These are phyloP conservation scores for Hyphopichia burtonii DNA, from an alignment of 1,139 yeast genomes.

Conservation along the genomic window DNA sequence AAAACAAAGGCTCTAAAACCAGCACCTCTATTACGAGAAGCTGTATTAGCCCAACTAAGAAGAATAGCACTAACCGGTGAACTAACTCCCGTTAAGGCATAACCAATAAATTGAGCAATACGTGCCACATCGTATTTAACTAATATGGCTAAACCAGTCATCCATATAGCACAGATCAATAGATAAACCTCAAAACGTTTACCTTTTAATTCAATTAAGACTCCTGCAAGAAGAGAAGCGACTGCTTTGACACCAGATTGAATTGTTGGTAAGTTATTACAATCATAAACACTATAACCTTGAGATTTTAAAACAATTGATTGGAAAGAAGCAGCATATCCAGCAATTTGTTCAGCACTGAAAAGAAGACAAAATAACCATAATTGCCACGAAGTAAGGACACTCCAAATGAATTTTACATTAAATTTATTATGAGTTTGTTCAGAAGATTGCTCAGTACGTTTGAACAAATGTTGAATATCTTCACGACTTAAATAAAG, in stretches of 20 bases:
- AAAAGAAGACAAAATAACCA: conserved; percentile 1
- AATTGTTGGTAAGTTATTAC: conserved; percentile 6
- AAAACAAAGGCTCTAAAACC: background rate
- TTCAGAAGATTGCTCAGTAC: background rate
- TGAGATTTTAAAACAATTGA: conserved; percentile 1
- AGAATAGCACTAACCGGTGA: background rate
- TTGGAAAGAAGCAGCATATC: background rate
- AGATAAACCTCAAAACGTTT: conserved; percentile 1
- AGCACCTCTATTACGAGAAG: background rate
- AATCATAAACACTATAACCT: conserved; percentile 2
- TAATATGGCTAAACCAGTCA: background rate
- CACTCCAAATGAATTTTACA: background rate
- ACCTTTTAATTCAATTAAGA: conserved; percentile 5
- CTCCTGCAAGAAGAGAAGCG: conserved; percentile 4
- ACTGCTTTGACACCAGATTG: conserved; percentile 8
- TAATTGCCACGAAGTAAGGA: conserved; percentile 3
- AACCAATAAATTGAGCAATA: conserved; percentile 1
- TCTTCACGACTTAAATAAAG: conserved; percentile 2
- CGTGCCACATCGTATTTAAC: conserved; percentile 1
- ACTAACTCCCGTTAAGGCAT: conserved; percentile 1
- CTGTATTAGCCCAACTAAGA: background rate
- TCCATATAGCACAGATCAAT: background rate
- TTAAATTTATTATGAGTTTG: background rate
- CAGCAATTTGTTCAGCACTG: background rate
- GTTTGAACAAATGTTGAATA: background rate